Evolutionary conservation across 768 basidiomycete genomes (phyloP).

Genomic region (Collybia mongolica): DNA sequence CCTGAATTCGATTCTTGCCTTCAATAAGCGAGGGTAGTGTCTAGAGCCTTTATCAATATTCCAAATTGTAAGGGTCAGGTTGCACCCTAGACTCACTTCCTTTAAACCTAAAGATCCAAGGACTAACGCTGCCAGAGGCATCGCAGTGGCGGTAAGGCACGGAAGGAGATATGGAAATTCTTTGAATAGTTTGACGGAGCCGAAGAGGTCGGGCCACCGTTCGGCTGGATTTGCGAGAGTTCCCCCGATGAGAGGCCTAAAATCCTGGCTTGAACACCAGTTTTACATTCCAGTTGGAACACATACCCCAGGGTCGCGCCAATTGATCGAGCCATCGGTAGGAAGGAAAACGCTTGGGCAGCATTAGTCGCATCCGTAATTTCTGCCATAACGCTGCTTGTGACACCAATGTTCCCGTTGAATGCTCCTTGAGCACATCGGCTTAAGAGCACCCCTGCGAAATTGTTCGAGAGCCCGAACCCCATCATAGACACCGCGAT

Average conservation of each 20-base stretch:
- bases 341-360: slow-evolving; percentile 11
- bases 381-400: slow-evolving; percentile 31
- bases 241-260: slow-evolving; percentile 51
- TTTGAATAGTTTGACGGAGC: slow-evolving; percentile 34
- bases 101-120: slow-evolving; percentile 44
- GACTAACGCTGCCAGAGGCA: slow-evolving; percentile 43
- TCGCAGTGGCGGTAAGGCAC: slow-evolving; percentile 53
- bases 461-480: slow-evolving; percentile 33
- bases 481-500: slow-evolving; percentile 25
- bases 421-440: slow-evolving; percentile 26
- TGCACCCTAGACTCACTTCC: slow-evolving; percentile 28
- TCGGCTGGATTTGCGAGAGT: slow-evolving; percentile 44
- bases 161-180: slow-evolving; percentile 58
- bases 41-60: not conserved
- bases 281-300: not conserved
- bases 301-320: slow-evolving; percentile 13
- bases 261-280: not conserved
- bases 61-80: not conserved
- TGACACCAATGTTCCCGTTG: slow-evolving; percentile 30
- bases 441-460: slow-evolving; percentile 21
- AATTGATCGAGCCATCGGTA: slow-evolving; percentile 14
- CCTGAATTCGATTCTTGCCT: not conserved
- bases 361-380: slow-evolving; percentile 14
- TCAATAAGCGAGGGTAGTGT: slow-evolving; percentile 7
- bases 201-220: slow-evolving; percentile 43